Evolutionary conservation across 495 filamentous ascomycete species (phyloP).

Genomic region (Xeromyces bisporus): DNA sequence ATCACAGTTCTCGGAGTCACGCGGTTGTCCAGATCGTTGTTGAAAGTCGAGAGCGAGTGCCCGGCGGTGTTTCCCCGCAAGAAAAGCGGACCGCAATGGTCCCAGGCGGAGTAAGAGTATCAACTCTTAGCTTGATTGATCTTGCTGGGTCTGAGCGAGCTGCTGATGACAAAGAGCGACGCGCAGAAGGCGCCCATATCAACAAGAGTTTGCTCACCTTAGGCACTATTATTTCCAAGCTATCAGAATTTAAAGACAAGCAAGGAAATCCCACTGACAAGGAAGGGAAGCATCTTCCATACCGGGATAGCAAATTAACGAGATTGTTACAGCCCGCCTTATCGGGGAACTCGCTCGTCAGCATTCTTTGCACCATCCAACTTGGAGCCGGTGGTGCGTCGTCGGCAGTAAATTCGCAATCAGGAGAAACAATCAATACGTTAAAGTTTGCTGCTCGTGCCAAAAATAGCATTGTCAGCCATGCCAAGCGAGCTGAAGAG

Average conservation of each 20-base stretch:
- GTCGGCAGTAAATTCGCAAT: slow-evolving; percentile 47
- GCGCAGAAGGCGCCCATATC: slow-evolving; percentile 92
- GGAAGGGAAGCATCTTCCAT: slow-evolving; percentile 80
- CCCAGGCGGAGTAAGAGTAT: slow-evolving; percentile 87
- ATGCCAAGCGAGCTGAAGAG: slow-evolving; percentile 90
- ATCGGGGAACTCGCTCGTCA: slow-evolving; percentile 85
- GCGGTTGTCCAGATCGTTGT: slow-evolving; percentile 98
- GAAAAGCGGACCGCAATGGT: slow-evolving; percentile 64
- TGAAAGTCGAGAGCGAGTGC: slow-evolving; percentile 76
- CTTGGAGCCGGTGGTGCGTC: slow-evolving; percentile 49
- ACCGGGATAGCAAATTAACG: slow-evolving; percentile 93
- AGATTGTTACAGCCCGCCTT: slow-evolving; percentile 81
- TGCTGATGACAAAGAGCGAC: slow-evolving; percentile 84
- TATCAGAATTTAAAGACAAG: slow-evolving; percentile 76
- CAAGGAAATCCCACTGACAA: slow-evolving; percentile 55
- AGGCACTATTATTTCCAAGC: slow-evolving; percentile 80
- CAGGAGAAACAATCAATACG: slow-evolving; percentile 82
- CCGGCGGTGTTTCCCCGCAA: slow-evolving; percentile 29
- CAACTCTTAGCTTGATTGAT: slow-evolving; percentile 89
- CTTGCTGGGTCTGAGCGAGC: slow-evolving; percentile 90
- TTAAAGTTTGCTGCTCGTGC: slow-evolving; percentile 92
- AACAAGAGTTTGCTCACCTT: slow-evolving; percentile 94
- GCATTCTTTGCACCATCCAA: slow-evolving; percentile 90
- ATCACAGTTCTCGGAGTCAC: slow-evolving; percentile 90
- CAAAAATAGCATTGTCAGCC: slow-evolving; percentile 94